Percentiles rank a stretch among this genome's conserved stretches.
phyloP scores from a whole-genome alignment of 176 grass and related monocot species.

The Leersia perrieri region DNA sequence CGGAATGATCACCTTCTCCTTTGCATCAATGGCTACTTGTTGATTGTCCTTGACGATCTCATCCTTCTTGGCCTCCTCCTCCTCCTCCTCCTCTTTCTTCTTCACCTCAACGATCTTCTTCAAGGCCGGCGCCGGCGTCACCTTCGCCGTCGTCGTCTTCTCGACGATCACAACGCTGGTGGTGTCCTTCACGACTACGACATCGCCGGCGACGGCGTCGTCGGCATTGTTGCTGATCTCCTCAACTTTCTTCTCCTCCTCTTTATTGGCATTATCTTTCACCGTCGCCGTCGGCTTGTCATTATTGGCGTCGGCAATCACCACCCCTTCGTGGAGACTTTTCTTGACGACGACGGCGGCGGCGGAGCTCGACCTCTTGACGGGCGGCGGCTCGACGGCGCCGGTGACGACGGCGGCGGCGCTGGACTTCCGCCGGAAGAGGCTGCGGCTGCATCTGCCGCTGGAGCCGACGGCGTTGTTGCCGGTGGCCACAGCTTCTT shows the following conservation, averaged over 20 bases:
- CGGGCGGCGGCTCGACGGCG: background rate
- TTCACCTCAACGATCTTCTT: slow-evolving; percentile 14
- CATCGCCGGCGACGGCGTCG: background rate
- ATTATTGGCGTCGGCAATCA: background rate
- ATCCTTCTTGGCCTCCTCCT: slow-evolving; percentile 16
- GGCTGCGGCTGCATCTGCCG: slow-evolving; percentile 40
- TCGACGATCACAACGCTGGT: background rate
- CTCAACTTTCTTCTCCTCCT: slow-evolving; percentile 17
- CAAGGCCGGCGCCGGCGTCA: background rate
- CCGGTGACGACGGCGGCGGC: slow-evolving; percentile 11
- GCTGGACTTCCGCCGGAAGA: slow-evolving; percentile 61
- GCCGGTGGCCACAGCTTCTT: slow-evolving; percentile 70
- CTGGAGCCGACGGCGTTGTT: slow-evolving; percentile 29
- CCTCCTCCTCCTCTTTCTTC: slow-evolving; percentile 29
- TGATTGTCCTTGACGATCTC: background rate
- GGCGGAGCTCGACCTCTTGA: background rate
- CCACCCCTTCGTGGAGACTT: background rate
- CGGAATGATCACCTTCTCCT: slow-evolving; percentile 21
- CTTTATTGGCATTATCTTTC: background rate
- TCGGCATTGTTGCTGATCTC: background rate
- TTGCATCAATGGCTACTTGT: background rate
- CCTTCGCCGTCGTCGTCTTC: background rate
- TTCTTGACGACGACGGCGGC: background rate
- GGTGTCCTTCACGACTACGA: background rate
- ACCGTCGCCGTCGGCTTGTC: background rate